Base-by-base conservation (phyloP, 257 asterid species). In the Nyctanthes arbortristis region DNA sequence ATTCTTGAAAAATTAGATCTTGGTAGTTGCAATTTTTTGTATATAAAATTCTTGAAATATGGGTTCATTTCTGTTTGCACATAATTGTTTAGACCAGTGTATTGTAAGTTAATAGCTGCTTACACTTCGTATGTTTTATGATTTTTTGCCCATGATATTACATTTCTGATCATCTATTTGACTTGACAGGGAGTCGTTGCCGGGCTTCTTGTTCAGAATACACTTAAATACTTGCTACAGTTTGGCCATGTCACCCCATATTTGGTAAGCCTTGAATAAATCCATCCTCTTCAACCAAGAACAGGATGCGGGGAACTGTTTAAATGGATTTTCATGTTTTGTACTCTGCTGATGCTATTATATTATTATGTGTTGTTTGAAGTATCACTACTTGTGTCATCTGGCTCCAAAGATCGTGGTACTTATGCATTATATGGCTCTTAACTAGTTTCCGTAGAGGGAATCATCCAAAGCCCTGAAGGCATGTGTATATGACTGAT, bases 201-300 rank as follows among this genome's bases (percentile, higher is more conserved):
- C 29, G 99, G 99, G 56, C 91, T 93, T 67, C 93, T 93, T 67
- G 96, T 93, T 71, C 99, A 93, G 75, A 93, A 93, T 79, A 84
- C 99, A 16, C 95, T 93, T 31, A 93, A 93, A 72, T 93, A 87
- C 81, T 83, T 93, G 85, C 84, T 93, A 68, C 82, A 93, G 75
- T 93, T 93, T 67, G 97, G 99, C 71, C 88, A 77, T 65, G 97
- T 93, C 70, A 86, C 97, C 60, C 94, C 90, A 58, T 93, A 93
- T 80, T 79, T 93, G 97, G 99, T 91, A 87, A 77, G 54, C 35
- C 69, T 73, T 71, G 52, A 33, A 40, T 35, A 56, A 32, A 7
- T 2, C 11, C 30, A 1, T 1, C 65, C 5, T 30, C 64, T 27
- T 29, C 5, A 12, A 1, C 8, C 28, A 7, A 20, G 9, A 20